Evolutionary conservation across 2,329 filamentous ascomycete genomes (phyloP).

Genomic region (Bretziella fagacearum): DNA sequence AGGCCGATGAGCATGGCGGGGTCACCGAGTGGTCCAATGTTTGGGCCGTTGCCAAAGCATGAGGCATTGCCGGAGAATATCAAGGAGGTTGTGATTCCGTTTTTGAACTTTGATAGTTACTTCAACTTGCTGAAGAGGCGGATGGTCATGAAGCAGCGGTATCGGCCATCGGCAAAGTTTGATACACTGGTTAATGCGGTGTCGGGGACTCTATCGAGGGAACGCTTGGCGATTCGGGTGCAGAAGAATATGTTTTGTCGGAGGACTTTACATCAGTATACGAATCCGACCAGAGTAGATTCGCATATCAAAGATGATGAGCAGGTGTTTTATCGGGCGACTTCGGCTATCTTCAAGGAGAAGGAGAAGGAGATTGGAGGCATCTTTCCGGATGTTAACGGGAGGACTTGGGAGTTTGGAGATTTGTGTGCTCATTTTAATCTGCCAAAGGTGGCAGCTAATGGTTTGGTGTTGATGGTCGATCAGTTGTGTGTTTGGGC

Average conservation of each 20-base stretch:
- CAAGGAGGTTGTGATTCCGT: neutral
- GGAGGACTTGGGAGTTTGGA: neutral
- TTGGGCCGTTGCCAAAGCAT: neutral
- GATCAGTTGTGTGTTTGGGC: conserved; percentile 2
- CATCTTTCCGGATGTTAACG: neutral
- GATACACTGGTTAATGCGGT: neutral
- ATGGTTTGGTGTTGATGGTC: conserved; percentile 2
- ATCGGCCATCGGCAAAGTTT: neutral
- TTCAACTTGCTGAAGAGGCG: neutral
- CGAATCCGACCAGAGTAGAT: neutral
- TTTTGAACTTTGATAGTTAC: neutral
- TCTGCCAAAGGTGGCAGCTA: neutral
- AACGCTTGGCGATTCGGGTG: neutral
- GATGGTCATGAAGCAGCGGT: neutral
- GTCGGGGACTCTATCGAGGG: neutral
- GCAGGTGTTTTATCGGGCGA: neutral
- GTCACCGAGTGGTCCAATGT: neutral
- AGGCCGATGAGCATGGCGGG: neutral
- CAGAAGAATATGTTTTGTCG: neutral
- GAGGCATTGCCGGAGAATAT: neutral
- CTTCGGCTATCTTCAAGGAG: neutral
- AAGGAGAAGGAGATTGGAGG: neutral
- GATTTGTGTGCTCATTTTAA: neutral
- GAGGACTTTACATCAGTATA: neutral
- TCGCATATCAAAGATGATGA: neutral